These are phyloP conservation scores for Coprinopsis sp. DNA, from an alignment of 768 basidiomycete genomes.

Conservation along the genomic window DNA sequence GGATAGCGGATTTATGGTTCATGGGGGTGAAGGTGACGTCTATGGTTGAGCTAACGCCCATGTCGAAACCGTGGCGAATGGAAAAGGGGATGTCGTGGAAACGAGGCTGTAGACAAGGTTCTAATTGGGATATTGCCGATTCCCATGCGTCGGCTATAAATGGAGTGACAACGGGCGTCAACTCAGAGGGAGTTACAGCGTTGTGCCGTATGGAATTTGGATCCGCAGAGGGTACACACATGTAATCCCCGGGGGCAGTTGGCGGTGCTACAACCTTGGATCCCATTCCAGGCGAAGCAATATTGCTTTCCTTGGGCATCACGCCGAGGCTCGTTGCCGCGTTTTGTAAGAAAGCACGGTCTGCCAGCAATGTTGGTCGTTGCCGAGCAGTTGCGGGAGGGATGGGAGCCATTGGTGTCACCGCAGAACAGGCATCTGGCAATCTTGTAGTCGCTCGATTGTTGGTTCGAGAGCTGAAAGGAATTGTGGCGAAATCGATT, in stretches of 20 bases:
- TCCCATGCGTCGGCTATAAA: slow-evolving; percentile 18
- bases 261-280: slow-evolving; percentile 4
- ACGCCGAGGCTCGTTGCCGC: background rate
- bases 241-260: slow-evolving; percentile 5
- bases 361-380: slow-evolving; percentile 4
- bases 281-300: slow-evolving; percentile 16
- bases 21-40: slow-evolving; percentile 12
- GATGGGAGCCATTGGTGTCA: slow-evolving; percentile 5
- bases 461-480: background rate
- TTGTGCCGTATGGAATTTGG: slow-evolving; percentile 12
- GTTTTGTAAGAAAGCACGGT: slow-evolving; percentile 2
- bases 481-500: background rate
- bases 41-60: slow-evolving; percentile 13
- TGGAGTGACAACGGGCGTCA: slow-evolving; percentile 20
- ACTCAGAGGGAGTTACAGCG: slow-evolving; percentile 13
- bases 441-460: background rate
- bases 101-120: slow-evolving; percentile 12
- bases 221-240: slow-evolving; percentile 18
- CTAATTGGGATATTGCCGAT: background rate
- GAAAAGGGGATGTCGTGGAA: slow-evolving; percentile 19
- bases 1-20: slow-evolving; percentile 19
- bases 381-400: slow-evolving; percentile 3
- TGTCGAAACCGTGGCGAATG: slow-evolving; percentile 19
- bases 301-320: slow-evolving; percentile 9
- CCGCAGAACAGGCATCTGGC: slow-evolving; percentile 14